Base-by-base conservation (phyloP, 2,329 filamentous ascomycete genomes). In the Diaporthe longicolla region DNA sequence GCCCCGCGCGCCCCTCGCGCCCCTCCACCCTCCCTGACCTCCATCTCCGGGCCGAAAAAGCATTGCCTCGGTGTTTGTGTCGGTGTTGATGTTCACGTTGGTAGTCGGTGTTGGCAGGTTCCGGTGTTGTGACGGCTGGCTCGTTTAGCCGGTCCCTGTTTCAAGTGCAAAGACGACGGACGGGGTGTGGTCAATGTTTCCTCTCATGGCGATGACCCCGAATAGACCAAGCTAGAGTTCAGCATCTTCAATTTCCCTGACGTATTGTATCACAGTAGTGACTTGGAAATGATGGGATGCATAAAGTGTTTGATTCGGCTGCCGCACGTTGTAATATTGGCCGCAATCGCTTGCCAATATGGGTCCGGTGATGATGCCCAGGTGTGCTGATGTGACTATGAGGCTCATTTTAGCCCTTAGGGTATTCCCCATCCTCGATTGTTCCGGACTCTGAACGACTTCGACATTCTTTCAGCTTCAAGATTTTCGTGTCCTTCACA, bases 11-110 rank as follows among this genome's bases (percentile, higher is more conserved):
- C 58, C 6, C 24, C 13, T 17, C 29, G 29, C 29, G n/a, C 58
- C 6, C 24, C 13, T 17, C 1, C 50, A 6, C 35, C 15, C 58
- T 0, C 13, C 17, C 24, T 9, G 8, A 32, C 7, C 29, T 32
- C 11, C 24, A 8, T 7, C n/a, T n/a, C n/a, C 10, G 7, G 45
- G 21, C 32, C n/a, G 24, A 35, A 52, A 26, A 71, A 71, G 45
- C 32, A 63, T 71, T 61, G 57, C 9, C 32, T 32, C 43, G 69
- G 69, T 71, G 69, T 63, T 61, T 32, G 29, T 32, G 29, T 32
- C 4, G 57, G 43, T 71, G n/a, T 71, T 58, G 15, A 19, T 19
- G n/a, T 48, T 5, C 19, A 52, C 26, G 59, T 63, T 71, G n/a
- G 24, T 19, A 19, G 40, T 43, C 15, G 15, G 40, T 43, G 40